Base-by-base conservation (phyloP, 441 rosid genomes). In the Populus hybrid region DNA sequence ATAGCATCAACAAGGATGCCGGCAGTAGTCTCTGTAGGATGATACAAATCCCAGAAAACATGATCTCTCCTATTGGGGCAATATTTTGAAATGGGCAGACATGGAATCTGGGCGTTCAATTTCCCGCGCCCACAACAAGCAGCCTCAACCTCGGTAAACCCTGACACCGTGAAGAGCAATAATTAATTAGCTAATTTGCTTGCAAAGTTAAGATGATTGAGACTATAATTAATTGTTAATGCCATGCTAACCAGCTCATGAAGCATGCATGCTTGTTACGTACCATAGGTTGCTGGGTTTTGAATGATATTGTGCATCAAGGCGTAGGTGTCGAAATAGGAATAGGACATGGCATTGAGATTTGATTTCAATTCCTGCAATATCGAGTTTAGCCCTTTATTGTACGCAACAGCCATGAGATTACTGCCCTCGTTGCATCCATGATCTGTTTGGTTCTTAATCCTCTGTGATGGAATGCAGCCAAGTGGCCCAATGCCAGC, bases 51-150 rank as follows among this genome's bases (percentile, higher is more conserved):
- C 99, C 99, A 92, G 65, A 92, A 95, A 3, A 91, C 38, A 82
- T 92, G 89, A 64, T 92, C 86, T 59, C n/a, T 88, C 80, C 98
- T 80, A 84, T 93, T 83, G 67, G 89, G 14, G 79, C 99, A 93
- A 59, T 79, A 84, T 10, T 75, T 78, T 10, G 98, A 74, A 4
- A 87, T 11, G 0, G 94, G 99, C 34, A 88, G 16, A 79, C 98
- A 91, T 9, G 91, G 91, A 6, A 75, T 7, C 1, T 78, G 78
- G 0, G 97, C 94, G 10, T 82, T 90, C 79, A 93, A 83, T n/a
- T 82, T 71, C 5, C 98, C 99, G 3, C 77, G 82, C 67, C 99
- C 99, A 79, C 99, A 95, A 63, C 98, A 91, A 1, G 99, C 97
- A 23, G 92, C 83, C 84, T 84, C 84, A 16, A 86, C 88, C 79